Evolutionary conservation across 2,329 filamentous ascomycete species (phyloP).

Genomic region (Karstenula rhodostoma): DNA sequence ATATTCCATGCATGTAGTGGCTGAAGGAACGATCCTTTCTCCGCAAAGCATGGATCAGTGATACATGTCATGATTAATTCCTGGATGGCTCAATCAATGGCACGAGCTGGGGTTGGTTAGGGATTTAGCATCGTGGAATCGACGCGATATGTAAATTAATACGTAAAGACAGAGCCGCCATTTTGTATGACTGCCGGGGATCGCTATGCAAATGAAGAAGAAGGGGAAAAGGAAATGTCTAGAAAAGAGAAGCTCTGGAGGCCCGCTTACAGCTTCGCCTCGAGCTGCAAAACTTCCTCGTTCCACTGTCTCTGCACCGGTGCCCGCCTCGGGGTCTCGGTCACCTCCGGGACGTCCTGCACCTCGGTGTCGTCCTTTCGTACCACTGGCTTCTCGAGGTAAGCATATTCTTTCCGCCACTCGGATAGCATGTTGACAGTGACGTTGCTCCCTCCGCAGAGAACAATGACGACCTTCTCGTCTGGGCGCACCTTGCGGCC

Average conservation of each 20-base stretch:
- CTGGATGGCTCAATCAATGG: neutral
- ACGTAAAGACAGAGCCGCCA: conserved; percentile 4
- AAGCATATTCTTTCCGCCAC: conserved; percentile 55
- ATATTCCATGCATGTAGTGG: neutral
- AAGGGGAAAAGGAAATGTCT: neutral
- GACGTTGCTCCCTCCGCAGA: conserved; percentile 75
- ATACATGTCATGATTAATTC: neutral
- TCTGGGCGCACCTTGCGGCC: conserved; percentile 69
- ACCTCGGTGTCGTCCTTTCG: conserved; percentile 9
- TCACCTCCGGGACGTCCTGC: conserved; percentile 4
- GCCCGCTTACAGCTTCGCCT: conserved; percentile 9
- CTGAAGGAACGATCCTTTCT: neutral
- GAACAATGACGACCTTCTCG: conserved; percentile 80
- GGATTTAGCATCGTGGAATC: neutral
- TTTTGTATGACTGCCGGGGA: conserved; percentile 12
- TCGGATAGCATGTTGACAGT: conserved; percentile 59
- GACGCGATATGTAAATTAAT: neutral
- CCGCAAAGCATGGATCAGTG: neutral
- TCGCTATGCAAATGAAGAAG: conserved; percentile 4
- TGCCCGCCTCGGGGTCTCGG: conserved; percentile 2
- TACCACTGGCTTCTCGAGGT: conserved; percentile 16
- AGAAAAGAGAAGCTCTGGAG: neutral
- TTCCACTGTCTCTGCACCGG: neutral
- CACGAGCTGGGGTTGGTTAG: neutral
- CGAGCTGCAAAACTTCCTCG: conserved; percentile 8